Conservation (phyloP, 2,329 filamentous ascomycete genomes). For the Aspergillus phoenicis region DNA sequence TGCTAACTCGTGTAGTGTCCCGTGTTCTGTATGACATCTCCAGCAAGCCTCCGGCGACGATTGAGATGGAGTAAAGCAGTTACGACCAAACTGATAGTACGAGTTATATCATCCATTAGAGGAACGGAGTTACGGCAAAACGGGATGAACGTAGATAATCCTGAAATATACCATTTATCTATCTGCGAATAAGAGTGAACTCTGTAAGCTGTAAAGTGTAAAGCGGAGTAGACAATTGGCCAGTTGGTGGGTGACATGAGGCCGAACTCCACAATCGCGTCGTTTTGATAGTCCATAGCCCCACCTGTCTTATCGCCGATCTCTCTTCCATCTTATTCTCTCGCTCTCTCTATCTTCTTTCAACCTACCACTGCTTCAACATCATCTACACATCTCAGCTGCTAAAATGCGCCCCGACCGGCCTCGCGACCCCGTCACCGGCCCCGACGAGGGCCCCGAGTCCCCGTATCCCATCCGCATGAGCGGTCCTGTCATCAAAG, state of each 20-base stretch:
- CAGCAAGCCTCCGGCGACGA: constrained; percentile 70
- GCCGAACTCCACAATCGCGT: too few species aligned
- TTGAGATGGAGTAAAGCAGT: constrained; percentile 67
- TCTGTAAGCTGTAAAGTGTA: too few species aligned
- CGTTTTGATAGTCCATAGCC: background rate
- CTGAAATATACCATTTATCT: too few species aligned
- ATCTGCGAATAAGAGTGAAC: too few species aligned
- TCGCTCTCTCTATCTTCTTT: background rate
- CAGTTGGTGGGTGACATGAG: background rate
- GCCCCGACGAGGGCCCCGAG: constrained; percentile 71
- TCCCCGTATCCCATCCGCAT: constrained; percentile 80
- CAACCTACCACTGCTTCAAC: background rate
- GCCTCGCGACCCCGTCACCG: constrained; percentile 70
- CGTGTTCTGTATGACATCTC: constrained; percentile 50
- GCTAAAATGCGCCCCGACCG: constrained; percentile 50
- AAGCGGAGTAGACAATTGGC: background rate
- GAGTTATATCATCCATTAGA: constrained; percentile 7
- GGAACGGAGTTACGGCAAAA: constrained; percentile 9
- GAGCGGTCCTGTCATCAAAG: constrained; percentile 84
- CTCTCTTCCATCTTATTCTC: background rate
- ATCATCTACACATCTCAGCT: background rate
- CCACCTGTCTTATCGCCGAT: constrained; percentile 3
- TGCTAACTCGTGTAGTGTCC: constrained; percentile 17
- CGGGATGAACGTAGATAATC: background rate
- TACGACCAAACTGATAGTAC: background rate